Base-by-base conservation (phyloP, 176 grass and related monocot species). In the Carex kokanica region DNA sequence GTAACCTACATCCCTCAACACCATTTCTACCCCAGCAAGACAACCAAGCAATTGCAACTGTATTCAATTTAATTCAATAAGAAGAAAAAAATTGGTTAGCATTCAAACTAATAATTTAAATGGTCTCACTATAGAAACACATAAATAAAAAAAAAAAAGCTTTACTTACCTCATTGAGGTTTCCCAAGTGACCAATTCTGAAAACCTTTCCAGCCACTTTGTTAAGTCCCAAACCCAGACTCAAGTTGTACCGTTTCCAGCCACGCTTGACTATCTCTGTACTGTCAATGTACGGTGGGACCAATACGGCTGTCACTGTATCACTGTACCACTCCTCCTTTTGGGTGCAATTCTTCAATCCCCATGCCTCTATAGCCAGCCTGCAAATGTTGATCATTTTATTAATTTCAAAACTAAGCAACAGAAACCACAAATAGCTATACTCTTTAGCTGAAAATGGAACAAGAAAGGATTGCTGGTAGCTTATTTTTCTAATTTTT, bases 111-210 rank as follows among this genome's bases (percentile, higher is more conserved):
- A 7, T 56, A 32, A 7, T 72, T 38, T 52, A 74, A 4, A 82
- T 23, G 47, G 20, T 73, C 41, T 49, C 38, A 21, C 67, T 71
- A 16, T 21, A 3, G 36, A 71, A 71, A 41, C 8, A 38, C 36
- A 38, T 38, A 70, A 45, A n/a, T 83, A 8, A 60, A 64, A 64
- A 47, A 25, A 29, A 29, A 0, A 25, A 57, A 9, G 7, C 10
- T 69, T 17, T 6, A 36, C 1, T 16, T 90, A 93, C 95, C 89
- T 99, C 96, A 78, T 99, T 99, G 82, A 99, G 89, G 84, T 92
- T 88, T 70, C 96, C 96, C n/a, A 95, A 85, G 72, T 95, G 96
- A 4, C 96, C 96, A 8, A 99, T 95, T 89, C 96, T 99, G 80
- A 99, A 95, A 13, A 92, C 96, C 86, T 90, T 98, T 6, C 92